A percentile compares a stretch with the other conserved stretches of the same genome.
Evolutionary conservation across 2,329 filamentous ascomycete species (phyloP).

Genomic region (Chaetomiaceae sp.): DNA sequence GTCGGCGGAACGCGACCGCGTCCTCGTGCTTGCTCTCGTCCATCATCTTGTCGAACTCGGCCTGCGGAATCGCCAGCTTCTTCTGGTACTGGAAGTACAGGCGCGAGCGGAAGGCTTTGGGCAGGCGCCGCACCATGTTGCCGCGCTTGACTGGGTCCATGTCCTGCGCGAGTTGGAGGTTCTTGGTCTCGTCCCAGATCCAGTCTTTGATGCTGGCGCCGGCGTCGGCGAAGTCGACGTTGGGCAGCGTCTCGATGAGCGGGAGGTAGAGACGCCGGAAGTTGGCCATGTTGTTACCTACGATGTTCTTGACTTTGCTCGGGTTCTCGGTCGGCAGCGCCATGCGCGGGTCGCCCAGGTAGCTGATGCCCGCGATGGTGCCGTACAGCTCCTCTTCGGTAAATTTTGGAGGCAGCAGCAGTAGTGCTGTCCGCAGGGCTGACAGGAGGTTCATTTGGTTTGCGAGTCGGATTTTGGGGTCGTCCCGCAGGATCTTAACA

Average conservation of each 20-base stretch:
- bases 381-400: conserved; percentile 83
- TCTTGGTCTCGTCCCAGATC: conserved; percentile 58
- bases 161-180: conserved; percentile 68
- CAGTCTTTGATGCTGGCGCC: conserved; percentile 53
- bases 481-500: conserved; percentile 93
- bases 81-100: conserved; percentile 94
- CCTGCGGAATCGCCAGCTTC: conserved; percentile 77
- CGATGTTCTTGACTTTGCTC: conserved; percentile 89
- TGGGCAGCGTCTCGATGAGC: conserved; percentile 82
- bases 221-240: conserved; percentile 68
- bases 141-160: conserved; percentile 87
- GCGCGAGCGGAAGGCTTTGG: conserved; percentile 77
- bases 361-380: conserved; percentile 87
- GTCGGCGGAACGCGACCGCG: conserved; percentile 60
- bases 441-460: conserved; percentile 96
- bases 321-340: conserved; percentile 82
- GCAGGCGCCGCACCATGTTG: conserved; percentile 93
- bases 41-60: conserved; percentile 82
- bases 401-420: conserved; percentile 78
- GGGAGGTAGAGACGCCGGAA: conserved; percentile 90
- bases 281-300: conserved; percentile 81
- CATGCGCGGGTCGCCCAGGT: conserved; percentile 97
- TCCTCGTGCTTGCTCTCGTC: conserved; percentile 67
- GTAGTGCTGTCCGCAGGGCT: conserved; percentile 79
- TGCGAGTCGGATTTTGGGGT: conserved; percentile 82